Percentiles rank a stretch among this genome's conserved stretches.
These are phyloP conservation scores for Cladosporium sp. DNA, from an alignment of 2,329 filamentous ascomycete species.

Conservation along the genomic window DNA sequence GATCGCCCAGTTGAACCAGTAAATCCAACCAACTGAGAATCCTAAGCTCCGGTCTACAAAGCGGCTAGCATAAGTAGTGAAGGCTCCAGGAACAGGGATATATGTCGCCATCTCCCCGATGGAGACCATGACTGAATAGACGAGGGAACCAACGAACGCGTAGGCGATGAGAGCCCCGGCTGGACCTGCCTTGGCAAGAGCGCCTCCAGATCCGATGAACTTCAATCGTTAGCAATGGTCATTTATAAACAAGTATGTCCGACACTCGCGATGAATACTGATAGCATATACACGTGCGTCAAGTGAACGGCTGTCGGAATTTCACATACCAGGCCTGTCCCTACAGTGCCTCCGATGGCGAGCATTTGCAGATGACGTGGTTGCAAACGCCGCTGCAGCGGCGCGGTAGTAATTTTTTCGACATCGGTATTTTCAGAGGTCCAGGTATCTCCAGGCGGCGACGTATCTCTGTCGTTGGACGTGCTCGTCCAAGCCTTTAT, in stretches of 20 bases:
- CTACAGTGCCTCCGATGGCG: constrained; percentile 33
- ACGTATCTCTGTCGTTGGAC: background rate
- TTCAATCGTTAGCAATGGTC: constrained; percentile 17
- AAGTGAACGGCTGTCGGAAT: background rate
- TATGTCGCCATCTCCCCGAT: constrained; percentile 62
- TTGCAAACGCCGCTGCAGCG: constrained; percentile 37
- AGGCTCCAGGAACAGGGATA: constrained; percentile 58
- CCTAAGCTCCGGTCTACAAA: constrained; percentile 48
- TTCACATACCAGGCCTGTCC: constrained; percentile 13
- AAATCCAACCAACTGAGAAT: constrained; percentile 52
- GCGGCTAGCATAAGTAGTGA: constrained; percentile 51
- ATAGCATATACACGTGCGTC: background rate
- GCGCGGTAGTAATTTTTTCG: constrained; percentile 29
- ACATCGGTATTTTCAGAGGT: background rate
- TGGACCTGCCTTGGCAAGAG: constrained; percentile 41
- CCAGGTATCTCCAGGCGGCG: background rate
- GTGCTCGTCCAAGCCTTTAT: background rate
- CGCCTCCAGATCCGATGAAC: constrained; percentile 40
- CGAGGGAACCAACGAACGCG: constrained; percentile 46
- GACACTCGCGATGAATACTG: background rate
- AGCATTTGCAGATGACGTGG: constrained; percentile 42
- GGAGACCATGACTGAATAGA: constrained; percentile 50
- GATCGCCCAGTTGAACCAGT: constrained; percentile 47
- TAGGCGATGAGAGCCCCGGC: constrained; percentile 47
- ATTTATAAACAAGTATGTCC: background rate